A percentile compares a stretch with the other conserved stretches of the same genome.
phyloP scores from a whole-genome alignment of 2,329 filamentous ascomycete genomes.

The Paramyrothecium sp. region DNA sequence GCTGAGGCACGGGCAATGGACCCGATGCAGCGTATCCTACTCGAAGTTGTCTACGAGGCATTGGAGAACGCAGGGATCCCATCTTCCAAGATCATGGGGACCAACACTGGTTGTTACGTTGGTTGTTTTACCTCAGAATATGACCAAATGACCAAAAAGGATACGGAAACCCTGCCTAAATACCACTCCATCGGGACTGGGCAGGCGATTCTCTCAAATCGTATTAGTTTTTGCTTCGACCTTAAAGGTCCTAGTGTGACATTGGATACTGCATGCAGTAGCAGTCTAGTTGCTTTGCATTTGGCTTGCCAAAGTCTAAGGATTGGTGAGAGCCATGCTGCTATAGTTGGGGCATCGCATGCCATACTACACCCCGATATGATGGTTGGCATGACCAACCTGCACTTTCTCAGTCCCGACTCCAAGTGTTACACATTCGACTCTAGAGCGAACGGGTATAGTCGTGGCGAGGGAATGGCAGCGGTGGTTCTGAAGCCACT shows the following conservation, averaged over 20 bases:
- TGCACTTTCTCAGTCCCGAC: slow-evolving; percentile 17
- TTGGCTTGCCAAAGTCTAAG: slow-evolving; percentile 20
- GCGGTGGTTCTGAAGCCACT: slow-evolving; percentile 45
- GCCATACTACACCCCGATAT: slow-evolving; percentile 13
- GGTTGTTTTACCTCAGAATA: no score
- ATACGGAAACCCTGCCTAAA: no score
- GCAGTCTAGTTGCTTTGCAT: slow-evolving; percentile 25
- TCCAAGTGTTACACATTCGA: slow-evolving; percentile 28
- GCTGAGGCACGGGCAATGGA: slow-evolving; percentile 23
- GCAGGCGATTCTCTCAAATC: no score
- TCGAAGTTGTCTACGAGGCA: slow-evolving; percentile 31
- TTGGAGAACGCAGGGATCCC: slow-evolving; percentile 11
- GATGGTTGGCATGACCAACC: slow-evolving; percentile 3
- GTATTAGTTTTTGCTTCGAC: slow-evolving; percentile 35
- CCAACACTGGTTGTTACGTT: no score
- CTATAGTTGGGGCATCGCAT: no score
- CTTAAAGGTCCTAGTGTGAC: slow-evolving; percentile 27
- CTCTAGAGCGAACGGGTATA: slow-evolving; percentile 41
- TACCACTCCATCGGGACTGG: no score
- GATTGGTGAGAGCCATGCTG: no score
- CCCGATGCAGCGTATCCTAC: slow-evolving; percentile 21
- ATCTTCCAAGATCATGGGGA: no score
- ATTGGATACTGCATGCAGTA: slow-evolving; percentile 32
- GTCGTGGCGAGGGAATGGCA: slow-evolving; percentile 48
- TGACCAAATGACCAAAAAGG: no score